phyloP scores from a whole-genome alignment of 176 grass and related monocot genomes.

The Lolium multiflorum region DNA sequence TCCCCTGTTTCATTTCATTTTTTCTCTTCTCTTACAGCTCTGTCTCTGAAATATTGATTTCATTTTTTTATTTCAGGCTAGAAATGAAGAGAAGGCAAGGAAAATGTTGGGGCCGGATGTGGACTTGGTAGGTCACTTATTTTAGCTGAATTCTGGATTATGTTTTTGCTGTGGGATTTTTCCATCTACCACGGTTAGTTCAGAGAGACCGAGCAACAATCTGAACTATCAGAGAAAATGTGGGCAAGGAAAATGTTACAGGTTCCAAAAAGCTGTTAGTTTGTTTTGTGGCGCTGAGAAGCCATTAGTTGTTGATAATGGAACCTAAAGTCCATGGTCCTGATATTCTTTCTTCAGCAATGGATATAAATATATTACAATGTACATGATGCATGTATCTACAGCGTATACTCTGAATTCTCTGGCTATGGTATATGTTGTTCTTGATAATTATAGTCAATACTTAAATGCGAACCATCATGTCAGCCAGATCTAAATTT shows the following conservation, averaged over 20 bases:
- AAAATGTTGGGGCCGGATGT: slow-evolving; percentile 82
- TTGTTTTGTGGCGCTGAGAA: neutral
- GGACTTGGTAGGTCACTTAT: slow-evolving; percentile 66
- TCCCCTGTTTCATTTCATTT: neutral
- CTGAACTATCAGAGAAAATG: neutral
- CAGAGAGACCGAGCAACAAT: neutral
- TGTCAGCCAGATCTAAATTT: neutral
- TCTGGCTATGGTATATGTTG: slow-evolving; percentile 15
- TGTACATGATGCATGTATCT: neutral
- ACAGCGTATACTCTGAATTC: neutral
- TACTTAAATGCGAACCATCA: slow-evolving; percentile 8
- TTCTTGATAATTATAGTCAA: neutral
- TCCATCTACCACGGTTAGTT: neutral
- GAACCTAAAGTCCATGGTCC: neutral
- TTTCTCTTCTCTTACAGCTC: neutral
- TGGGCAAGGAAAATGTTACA: neutral
- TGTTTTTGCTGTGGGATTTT: neutral
- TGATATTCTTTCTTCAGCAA: slow-evolving; percentile 13
- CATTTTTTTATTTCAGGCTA: slow-evolving; percentile 57
- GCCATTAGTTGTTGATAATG: neutral
- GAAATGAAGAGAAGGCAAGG: slow-evolving; percentile 92
- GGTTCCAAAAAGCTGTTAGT: slow-evolving; percentile 1
- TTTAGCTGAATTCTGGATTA: slow-evolving; percentile 24
- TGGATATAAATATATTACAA: neutral
- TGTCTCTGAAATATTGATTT: neutral